These are phyloP conservation scores for Cladosporium sp. DNA, from an alignment of 2,329 filamentous ascomycete species.

Conservation along the genomic window DNA sequence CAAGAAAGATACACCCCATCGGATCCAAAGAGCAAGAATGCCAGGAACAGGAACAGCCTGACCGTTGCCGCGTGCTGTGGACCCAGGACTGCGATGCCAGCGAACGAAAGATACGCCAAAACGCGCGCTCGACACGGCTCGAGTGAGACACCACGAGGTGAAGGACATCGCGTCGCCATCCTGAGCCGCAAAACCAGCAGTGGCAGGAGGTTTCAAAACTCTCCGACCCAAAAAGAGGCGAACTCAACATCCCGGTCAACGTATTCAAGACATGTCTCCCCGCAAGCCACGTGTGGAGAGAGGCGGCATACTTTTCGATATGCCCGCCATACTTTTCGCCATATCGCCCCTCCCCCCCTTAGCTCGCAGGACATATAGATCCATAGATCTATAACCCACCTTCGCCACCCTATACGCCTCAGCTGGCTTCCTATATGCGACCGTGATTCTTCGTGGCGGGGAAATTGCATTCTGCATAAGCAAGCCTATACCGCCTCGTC, in stretches of 20 bases:
- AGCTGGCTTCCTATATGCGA: slow-evolving; percentile 10
- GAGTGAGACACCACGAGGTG: slow-evolving; percentile 8
- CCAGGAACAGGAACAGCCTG: background rate
- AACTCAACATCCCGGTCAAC: slow-evolving; percentile 3
- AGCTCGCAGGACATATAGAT: slow-evolving; percentile 8
- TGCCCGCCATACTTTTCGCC: background rate
- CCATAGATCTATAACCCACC: too few relatives aligned
- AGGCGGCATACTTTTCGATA: too few relatives aligned
- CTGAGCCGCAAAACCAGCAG: slow-evolving; percentile 12
- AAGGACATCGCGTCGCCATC: slow-evolving; percentile 7
- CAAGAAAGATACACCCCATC: too few relatives aligned
- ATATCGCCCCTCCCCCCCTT: slow-evolving; percentile 10
- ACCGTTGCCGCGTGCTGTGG: too few relatives aligned
- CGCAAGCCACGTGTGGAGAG: slow-evolving; percentile 7
- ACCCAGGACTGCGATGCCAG: background rate
- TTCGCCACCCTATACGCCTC: slow-evolving; percentile 1
- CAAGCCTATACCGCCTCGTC: slow-evolving; percentile 17
- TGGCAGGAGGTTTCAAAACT: slow-evolving; percentile 12
- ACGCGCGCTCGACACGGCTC: background rate
- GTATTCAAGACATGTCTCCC: slow-evolving; percentile 7
- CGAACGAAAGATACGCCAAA: background rate
- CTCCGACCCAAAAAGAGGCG: background rate
- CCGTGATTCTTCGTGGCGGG: slow-evolving; percentile 13
- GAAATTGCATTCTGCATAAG: slow-evolving; percentile 12
- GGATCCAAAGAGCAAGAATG: background rate